Evolutionary conservation across 345 rosid genomes (phyloP).

Genomic region (Populus ilicifolia): DNA sequence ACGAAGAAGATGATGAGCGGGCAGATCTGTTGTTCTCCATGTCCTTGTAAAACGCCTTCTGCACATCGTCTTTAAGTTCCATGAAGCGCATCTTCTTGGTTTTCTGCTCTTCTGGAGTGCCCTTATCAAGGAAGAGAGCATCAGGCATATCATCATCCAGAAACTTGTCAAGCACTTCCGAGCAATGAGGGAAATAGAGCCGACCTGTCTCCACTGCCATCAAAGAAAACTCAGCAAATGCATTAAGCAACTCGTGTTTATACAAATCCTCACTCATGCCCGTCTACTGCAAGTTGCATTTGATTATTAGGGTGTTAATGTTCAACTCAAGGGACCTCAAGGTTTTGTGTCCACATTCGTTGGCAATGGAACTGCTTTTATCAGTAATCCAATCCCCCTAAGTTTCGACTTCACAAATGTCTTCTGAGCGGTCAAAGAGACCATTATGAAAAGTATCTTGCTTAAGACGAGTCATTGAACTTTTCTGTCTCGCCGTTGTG

Average conservation of each 20-base stretch:
- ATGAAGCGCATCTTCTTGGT: slow-evolving; percentile 35
- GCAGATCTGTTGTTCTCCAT: slow-evolving; percentile 25
- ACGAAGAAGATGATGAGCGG: slow-evolving; percentile 23
- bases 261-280: not conserved
- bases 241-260: not conserved
- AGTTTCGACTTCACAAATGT: not conserved
- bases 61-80: slow-evolving; percentile 44
- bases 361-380: not conserved
- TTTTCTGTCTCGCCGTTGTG: too few species aligned
- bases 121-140: slow-evolving; percentile 30
- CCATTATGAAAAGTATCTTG: too few species aligned
- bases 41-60: slow-evolving; percentile 44
- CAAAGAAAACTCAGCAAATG: not conserved
- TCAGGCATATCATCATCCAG: slow-evolving; percentile 34
- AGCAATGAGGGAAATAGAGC: slow-evolving; percentile 40
- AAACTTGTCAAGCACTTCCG: slow-evolving; percentile 38
- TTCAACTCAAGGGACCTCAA: not conserved
- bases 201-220: slow-evolving; percentile 43
- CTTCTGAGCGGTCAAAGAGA: not conserved
- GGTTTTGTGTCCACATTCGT: not conserved
- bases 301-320: not conserved
- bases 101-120: slow-evolving; percentile 38
- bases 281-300: not conserved
- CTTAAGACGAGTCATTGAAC: too few species aligned
- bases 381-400: not conserved